Percentiles rank a stretch among this genome's conserved stretches.
Evolutionary conservation across 1,284 basidiomycete genomes (phyloP).

Genomic region (Ceratorhiza oryzae-sativae): DNA sequence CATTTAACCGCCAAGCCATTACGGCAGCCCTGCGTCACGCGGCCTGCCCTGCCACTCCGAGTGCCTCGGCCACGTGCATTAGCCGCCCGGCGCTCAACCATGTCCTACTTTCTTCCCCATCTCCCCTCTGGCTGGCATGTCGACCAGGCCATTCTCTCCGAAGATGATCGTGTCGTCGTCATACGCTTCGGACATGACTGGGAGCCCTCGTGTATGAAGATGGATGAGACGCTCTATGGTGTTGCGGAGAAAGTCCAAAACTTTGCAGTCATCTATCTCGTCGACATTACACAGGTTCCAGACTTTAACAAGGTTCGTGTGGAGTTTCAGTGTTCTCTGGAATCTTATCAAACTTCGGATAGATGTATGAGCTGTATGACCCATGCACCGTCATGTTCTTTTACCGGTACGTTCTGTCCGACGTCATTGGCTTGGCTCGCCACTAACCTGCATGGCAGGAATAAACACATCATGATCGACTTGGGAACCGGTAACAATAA

Average conservation of each 20-base stretch:
- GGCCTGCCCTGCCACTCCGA: neutral
- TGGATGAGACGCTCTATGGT: conserved; percentile 96
- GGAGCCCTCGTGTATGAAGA: conserved; percentile 96
- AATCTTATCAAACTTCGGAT: conserved; percentile 17
- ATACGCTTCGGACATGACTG: conserved; percentile 96
- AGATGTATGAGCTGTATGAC: conserved; percentile 97
- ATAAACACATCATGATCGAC: conserved; percentile 99
- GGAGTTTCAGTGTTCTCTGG: conserved; percentile 25
- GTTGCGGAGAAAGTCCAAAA: conserved; percentile 98
- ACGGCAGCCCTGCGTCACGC: neutral
- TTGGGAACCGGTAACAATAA: conserved; percentile 99
- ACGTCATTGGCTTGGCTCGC: conserved; percentile 15
- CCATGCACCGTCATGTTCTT: conserved; percentile 98
- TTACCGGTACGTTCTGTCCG: conserved; percentile 72
- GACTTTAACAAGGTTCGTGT: conserved; percentile 94
- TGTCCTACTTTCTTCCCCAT: conserved; percentile 79
- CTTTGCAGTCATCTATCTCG: conserved; percentile 95
- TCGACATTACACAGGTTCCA: conserved; percentile 96
- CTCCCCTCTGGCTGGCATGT: conserved; percentile 97
- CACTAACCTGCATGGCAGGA: conserved; percentile 58
- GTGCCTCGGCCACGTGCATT: neutral
- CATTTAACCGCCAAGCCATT: conserved; percentile 16
- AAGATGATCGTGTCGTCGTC: conserved; percentile 95
- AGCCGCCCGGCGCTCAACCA: conserved; percentile 41
- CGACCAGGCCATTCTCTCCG: conserved; percentile 96